Evolutionary conservation across 768 basidiomycete genomes (phyloP), one percentile per base, ranked within the genome.

Genomic region (Sarcomyxa edulis): DNA sequence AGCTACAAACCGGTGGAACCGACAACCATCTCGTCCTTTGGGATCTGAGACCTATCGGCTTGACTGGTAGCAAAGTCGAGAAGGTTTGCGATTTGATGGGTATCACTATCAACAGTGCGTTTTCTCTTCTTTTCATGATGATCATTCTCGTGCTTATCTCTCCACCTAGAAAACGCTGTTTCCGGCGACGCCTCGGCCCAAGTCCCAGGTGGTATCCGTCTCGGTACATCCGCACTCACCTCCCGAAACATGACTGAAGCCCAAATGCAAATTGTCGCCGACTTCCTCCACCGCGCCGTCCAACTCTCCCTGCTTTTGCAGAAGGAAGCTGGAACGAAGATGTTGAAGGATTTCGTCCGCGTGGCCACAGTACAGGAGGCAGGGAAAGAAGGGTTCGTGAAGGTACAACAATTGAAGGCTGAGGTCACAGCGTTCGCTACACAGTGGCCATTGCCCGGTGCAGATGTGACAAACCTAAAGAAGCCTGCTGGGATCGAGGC

Each of bases 31-130:
- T 98, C 48, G 83, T 98, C 34, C 84, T 99, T 34, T 97, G 94
- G 95, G 96, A 98, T 56, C 77, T 97, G 45, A 80, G 96, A 24
- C 96, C 96, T 21, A 73, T 96, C 46, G 87, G 90, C 34, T 68
- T 98, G 57, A 97, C 96, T n/a, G 96, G 96, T 35, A 88, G 84
- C 71, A 98, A 98, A 67, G 81, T 99, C 42, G 95, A 97, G 74
- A 97, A 96, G 73, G 79, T 99, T 50, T 96, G 96, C 62, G 95
- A 98, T 59, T 73, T 96, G 35, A 80, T 91, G 61, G 91, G 91
- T 42, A 96, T 98, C 59, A 97, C 94, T 22, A 91, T 97, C 65
- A 92, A 93, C 71, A 92, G 88, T 90, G 49, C 51, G 85, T 64
- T 16, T 33, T 21, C 3, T 23, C 33, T 18, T n/a, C 10, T 38